Conservation (phyloP, 805 yeast species). For the Monosporozyma aquatica region DNA sequence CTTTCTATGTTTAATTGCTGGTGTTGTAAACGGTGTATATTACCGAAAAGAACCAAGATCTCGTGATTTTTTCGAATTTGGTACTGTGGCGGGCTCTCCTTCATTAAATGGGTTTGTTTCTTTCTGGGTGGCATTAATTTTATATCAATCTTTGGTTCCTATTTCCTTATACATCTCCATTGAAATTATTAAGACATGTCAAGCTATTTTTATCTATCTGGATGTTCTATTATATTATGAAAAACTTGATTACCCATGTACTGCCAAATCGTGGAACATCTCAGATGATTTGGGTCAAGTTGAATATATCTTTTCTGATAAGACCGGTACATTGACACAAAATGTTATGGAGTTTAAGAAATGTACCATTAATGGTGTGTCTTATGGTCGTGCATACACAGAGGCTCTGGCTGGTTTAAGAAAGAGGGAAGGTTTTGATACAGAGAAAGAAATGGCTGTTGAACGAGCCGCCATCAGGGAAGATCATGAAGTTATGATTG, state of each 20-base stretch:
- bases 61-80: constrained; percentile 57
- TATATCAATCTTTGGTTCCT: constrained; percentile 75
- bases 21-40: constrained; percentile 61
- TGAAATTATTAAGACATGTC: constrained; percentile 76
- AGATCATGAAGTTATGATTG: constrained; percentile 53
- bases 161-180: constrained; percentile 74
- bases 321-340: constrained; percentile 78
- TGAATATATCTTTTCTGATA: constrained; percentile 76
- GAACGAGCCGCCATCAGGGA: constrained; percentile 46
- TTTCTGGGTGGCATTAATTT: constrained; percentile 67
- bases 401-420: constrained; percentile 76
- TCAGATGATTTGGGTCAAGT: constrained; percentile 83
- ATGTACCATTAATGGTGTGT: constrained; percentile 63
- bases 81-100: constrained; percentile 57
- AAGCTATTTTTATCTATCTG: constrained; percentile 70
- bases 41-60: constrained; percentile 42
- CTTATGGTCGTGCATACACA: constrained; percentile 74
- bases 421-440: constrained; percentile 69
- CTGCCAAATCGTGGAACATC: constrained; percentile 78
- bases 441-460: constrained; percentile 46
- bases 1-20: constrained; percentile 58
- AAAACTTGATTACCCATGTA: constrained; percentile 67
- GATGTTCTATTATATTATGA: constrained; percentile 66
- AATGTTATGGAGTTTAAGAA: constrained; percentile 82
- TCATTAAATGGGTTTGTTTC: constrained; percentile 61